Base-by-base conservation (phyloP, 2,329 filamentous ascomycete genomes). In the Exophiala calicioides region DNA sequence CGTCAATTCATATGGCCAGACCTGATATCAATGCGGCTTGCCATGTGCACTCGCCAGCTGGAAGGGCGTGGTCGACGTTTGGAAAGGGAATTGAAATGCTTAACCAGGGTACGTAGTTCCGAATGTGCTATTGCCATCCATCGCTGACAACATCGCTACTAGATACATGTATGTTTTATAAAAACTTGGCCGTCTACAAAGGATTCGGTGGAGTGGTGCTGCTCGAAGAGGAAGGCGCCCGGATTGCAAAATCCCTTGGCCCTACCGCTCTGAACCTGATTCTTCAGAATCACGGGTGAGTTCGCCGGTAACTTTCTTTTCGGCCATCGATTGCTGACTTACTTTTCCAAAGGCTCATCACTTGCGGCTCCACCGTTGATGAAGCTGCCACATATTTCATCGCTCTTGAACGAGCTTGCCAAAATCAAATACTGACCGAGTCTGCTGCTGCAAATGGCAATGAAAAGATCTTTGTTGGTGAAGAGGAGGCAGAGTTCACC, bases 1-100 rank as follows among this genome's bases (percentile, higher is more conserved):
- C 67, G 2, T 75, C 73, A 4, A 73, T 81, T 13, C 78, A 80
- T 57, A 58, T 66, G 9, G 78, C 77, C 0, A 65, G 78, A 3
- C 77, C 77, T 0, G 78, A 81, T 49, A 70, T 80, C 5, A 62
- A 70, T 3, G 77, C 74, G 48, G 78, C 76, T 0, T 75, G 75
- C 1, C 78, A 81, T 58, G 73, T 71, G 31, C 78, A 81, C 57
- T 74, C 69, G 36, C 63, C 77, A 9, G 68, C 79, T 54, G 77
- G 77, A 6, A 61, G 67, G 16, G 58, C 68, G 0, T 73, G 67
- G 44, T 71, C 68, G 32, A 51, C 68, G 0, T 60, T 73, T 4
- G 70, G 70, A 6, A 60, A 64, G 30, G 61, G 63, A 13, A 47
- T 73, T 32, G 70, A 73, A 58, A 71, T 71, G 24, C 70, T 67